Base-by-base conservation (phyloP, 2,329 filamentous ascomycete species). In the Diaporthe sp. region DNA sequence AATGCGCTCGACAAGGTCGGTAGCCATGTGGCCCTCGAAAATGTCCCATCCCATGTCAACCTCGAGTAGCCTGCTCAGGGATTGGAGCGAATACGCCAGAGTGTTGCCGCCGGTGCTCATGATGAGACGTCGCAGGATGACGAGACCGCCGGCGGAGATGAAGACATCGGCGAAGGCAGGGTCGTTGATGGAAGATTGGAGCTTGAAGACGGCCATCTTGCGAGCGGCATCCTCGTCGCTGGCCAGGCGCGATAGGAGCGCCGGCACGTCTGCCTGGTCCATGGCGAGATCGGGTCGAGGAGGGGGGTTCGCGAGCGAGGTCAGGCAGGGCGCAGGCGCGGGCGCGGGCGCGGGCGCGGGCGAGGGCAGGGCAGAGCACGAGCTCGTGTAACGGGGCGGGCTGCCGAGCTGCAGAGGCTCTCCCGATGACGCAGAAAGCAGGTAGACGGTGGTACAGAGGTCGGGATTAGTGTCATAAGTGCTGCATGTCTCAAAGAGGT, bases 171-270 rank as follows among this genome's bases (percentile, higher is more conserved):
- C 97, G 83, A 98, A 98, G 68, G 95, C 94, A 35, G 96, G 96
- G 84, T 99, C 97, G 82, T 96, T 96, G 84, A 99, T 98, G 76
- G 94, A 95, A 77, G 91, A 93, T 85, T 99, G 97, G 77, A 99
- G 91, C 86, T 98, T 98, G 90, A 99, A 99, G 75, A 97, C 97
- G 75, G 97, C 97, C 94, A 98, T 98, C 85, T 99, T 99, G 81
- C 96, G 94, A 78, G 94, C 93, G 73, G 94, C 96, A 88, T 99
- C 97, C 85, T 98, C 91, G 79, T 92, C 90, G 84, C 91, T 92
- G 53, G 89, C 86, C 75, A 93, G 86, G 77, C 91, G 90, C 85
- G 89, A 86, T 78, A 93, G 86, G 78, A 93, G 88, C 82, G 89
- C 88, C 65, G 91, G 91, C 78, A 93, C 91, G 78, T 92, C 91